These are phyloP conservation scores for Coelastrella sp. DNA, from an alignment of 139 green algal species.

Conservation along the genomic window DNA sequence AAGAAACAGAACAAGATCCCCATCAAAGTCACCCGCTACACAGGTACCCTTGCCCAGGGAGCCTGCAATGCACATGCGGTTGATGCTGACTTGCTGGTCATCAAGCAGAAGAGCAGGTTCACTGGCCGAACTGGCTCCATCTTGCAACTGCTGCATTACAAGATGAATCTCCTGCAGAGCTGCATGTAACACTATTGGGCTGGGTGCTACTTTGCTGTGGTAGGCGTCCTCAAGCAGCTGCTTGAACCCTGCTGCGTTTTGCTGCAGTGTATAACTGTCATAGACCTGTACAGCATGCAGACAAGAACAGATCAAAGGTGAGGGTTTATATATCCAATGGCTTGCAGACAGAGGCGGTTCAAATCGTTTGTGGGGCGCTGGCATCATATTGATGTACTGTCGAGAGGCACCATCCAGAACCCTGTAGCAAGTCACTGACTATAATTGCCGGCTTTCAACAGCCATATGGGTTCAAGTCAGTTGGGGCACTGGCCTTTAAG, in stretches of 20 bases:
- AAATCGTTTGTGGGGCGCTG: too few species aligned
- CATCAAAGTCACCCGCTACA: background rate
- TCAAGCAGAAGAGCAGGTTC: background rate
- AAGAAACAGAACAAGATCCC: background rate
- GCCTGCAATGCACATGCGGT: background rate
- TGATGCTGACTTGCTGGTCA: background rate
- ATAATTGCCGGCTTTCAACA: too few species aligned
- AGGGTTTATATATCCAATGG: too few species aligned
- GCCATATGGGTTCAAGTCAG: too few species aligned
- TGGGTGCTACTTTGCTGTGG: background rate
- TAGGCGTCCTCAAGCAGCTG: background rate
- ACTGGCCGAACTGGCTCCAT: background rate
- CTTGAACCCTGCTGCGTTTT: background rate
- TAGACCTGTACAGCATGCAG: too few species aligned
- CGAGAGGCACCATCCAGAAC: too few species aligned
- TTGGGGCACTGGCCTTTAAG: too few species aligned
- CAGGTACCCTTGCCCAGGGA: background rate
- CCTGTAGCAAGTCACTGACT: too few species aligned
- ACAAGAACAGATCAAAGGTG: too few species aligned
- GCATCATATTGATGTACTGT: too few species aligned
- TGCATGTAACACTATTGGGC: background rate
- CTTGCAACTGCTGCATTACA: background rate
- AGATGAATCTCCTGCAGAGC: background rate
- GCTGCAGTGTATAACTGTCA: background rate
- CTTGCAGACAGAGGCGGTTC: too few species aligned